Conservation (phyloP, 148 eudicot genomes). For the Gaultheria prostrata region DNA sequence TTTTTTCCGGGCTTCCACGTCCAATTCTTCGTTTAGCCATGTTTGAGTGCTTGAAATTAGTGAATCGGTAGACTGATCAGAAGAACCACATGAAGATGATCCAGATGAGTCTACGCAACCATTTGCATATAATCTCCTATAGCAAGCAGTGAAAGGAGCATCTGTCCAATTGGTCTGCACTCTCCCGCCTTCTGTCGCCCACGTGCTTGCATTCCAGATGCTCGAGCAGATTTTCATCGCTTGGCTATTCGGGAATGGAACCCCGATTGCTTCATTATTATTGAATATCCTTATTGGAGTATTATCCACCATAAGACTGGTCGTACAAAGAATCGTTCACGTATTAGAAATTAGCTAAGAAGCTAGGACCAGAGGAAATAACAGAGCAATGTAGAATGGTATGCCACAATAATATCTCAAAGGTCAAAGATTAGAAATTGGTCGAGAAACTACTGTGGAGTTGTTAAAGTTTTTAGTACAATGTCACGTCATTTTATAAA, state of each 20-base stretch:
- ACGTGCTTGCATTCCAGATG: conserved; percentile 15
- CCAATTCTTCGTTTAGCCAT: conserved; percentile 8
- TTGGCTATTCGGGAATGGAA: conserved; percentile 20
- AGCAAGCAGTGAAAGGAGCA: conserved; percentile 19
- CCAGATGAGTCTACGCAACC: conserved; percentile 1
- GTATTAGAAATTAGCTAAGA: background rate
- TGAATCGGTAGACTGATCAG: background rate
- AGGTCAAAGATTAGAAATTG: no score
- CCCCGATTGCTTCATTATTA: conserved; percentile 13
- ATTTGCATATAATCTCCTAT: conserved; percentile 2
- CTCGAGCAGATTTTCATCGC: conserved; percentile 20
- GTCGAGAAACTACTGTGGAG: background rate
- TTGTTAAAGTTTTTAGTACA: background rate
- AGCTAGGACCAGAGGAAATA: background rate
- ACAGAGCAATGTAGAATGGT: background rate
- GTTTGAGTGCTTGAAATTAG: background rate
- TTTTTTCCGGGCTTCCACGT: background rate
- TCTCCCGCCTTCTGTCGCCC: conserved; percentile 23
- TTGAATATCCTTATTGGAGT: conserved; percentile 17
- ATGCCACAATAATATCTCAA: no score
- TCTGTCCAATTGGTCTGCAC: conserved; percentile 16
- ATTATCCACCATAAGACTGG: conserved; percentile 15
- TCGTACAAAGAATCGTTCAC: background rate
- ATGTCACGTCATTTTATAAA: background rate
- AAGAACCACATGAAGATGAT: background rate